Evolutionary conservation across 164 flowering plant species (phyloP).

Genomic region (Liriodendron chinense): DNA sequence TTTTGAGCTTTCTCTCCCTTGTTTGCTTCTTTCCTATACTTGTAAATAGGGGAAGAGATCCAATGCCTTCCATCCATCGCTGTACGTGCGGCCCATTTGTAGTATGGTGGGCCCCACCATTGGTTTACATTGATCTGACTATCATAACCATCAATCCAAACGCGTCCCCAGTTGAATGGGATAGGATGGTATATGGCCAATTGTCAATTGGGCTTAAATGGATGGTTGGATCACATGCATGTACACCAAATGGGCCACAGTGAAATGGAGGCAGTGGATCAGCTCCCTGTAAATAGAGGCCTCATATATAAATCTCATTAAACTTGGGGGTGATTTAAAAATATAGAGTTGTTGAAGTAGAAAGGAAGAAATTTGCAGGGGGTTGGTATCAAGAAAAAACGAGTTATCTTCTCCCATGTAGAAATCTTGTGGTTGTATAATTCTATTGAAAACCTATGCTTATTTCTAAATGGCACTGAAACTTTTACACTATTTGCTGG

Average conservation of each 20-base stretch:
- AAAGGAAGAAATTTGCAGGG: too few relatives aligned
- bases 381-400: background rate
- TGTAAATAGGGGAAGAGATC: slow-evolving; percentile 3
- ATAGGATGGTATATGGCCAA: too few relatives aligned
- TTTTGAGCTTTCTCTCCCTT: slow-evolving; percentile 25
- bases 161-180: too few relatives aligned
- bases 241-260: background rate
- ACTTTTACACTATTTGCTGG: too few relatives aligned
- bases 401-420: background rate
- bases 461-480: slow-evolving; percentile 37
- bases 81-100: background rate
- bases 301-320: too few relatives aligned
- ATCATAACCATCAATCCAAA: too few relatives aligned
- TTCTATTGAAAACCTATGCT: background rate
- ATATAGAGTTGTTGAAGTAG: background rate
- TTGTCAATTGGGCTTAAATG: too few relatives aligned
- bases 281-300: background rate
- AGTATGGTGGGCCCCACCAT: too few relatives aligned
- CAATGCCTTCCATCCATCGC: background rate
- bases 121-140: too few relatives aligned
- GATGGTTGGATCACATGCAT: too few relatives aligned
- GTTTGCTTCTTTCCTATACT: background rate
- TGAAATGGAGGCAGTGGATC: background rate
- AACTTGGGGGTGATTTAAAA: background rate
- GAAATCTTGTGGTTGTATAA: background rate